Percentiles rank a stretch among this genome's conserved stretches.
Evolutionary conservation across 306 rosid genomes (phyloP).

Genomic region (Cicer pinnatifidum): DNA sequence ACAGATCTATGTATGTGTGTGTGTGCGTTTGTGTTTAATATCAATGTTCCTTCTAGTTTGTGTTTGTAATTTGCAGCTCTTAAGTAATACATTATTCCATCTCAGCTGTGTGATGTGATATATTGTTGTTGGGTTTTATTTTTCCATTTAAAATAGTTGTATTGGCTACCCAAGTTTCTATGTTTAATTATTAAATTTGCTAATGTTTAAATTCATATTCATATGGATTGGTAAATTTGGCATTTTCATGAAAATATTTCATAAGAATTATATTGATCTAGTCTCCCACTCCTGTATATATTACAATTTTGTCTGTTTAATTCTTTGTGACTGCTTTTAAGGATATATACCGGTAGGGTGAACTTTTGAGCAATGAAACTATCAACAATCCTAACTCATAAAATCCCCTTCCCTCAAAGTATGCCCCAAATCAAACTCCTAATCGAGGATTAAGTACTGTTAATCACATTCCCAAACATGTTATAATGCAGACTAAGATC

Average conservation of each 20-base stretch:
- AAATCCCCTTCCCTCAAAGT: background rate
- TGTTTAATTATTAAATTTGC: background rate
- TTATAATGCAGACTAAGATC: background rate
- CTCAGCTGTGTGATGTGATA: background rate
- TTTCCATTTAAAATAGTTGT: background rate
- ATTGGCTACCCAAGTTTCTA: background rate
- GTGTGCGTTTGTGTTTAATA: background rate
- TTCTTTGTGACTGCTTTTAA: too few relatives aligned
- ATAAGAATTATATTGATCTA: background rate
- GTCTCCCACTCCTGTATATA: background rate
- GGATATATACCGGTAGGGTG: too few relatives aligned
- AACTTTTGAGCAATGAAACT: background rate
- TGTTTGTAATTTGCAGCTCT: background rate
- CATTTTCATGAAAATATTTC: background rate
- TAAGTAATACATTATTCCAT: background rate
- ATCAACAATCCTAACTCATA: background rate
- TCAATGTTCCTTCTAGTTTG: background rate
- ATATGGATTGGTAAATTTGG: background rate
- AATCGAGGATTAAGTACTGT: background rate
- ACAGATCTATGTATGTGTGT: background rate
- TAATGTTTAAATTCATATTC: background rate
- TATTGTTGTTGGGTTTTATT: background rate
- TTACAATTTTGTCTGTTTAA: too few relatives aligned
- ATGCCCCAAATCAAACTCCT: background rate
- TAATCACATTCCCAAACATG: background rate